Base-by-base conservation (phyloP, 139 green algal species). In the Micractinium sp. region DNA sequence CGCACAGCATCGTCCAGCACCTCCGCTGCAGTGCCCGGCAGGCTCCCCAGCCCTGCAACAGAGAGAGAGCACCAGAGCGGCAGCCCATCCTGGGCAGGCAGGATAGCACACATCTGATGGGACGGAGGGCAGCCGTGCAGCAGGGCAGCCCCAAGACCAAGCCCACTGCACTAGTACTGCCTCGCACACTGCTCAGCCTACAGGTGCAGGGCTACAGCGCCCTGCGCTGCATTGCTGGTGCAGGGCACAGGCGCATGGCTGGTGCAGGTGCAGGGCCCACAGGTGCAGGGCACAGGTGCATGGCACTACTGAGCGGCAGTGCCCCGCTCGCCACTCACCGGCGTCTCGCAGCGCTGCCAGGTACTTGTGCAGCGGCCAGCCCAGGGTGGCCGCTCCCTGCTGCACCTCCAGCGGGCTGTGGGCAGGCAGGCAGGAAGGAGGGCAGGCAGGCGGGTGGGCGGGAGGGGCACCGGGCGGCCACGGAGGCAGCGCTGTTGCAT, bases 21-120 rank as follows among this genome's bases (percentile, higher is more conserved):
- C 92, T 99, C 96, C 13, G 96, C 96, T n/a, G 96, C 96, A 1
- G 96, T 99, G 71, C 96, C 96, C 0, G 96, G 96, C 79, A 98
- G 90, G 36, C 91, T 96, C 53, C 96, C 96, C 67, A 98, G 93
- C 0, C 96, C 96, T 14, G 95, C 95, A 47, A 33, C 14, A 15
- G 47, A 33, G 67, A n/a, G n/a, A n/a, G n/a, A n/a, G n/a, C n/a
- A 31, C 23, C 13, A 33, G 15, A 4, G 33, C 0, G 71, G 71
- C 31, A 77, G 20, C 16, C 27, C 2, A 77, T n/a, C 71, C 31
- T 16, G 47, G 47, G 31, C 3, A 20, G 71, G 33, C 31, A 38
- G 22, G 14, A 75, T 18, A 5, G 67, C 25, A 33, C n/a, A 33
- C 23, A 33, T 35, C 19, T 33, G 47, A 56, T 56, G 47, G 9